Evolutionary conservation across 2,329 filamentous ascomycete species (phyloP).

Genomic region (Phyllosticta citriasiana): DNA sequence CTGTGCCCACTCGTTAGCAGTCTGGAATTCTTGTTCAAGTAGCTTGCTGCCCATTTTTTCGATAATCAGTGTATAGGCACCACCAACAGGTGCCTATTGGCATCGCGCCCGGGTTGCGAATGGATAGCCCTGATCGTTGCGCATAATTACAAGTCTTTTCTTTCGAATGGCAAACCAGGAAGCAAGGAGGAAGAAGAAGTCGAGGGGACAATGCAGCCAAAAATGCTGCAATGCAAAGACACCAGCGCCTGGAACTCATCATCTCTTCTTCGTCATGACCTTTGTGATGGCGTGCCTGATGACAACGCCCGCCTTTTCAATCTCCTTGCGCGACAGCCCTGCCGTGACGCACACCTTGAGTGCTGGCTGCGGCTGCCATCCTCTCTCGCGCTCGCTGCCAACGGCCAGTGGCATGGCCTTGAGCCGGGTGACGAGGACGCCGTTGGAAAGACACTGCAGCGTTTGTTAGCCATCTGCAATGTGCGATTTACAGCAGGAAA

Average conservation of each 20-base stretch:
- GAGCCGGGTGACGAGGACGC: conserved; percentile 77
- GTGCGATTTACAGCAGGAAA: conserved; percentile 3
- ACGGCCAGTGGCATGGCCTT: conserved; percentile 59
- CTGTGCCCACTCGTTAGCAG: not conserved
- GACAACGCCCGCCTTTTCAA: conserved; percentile 81
- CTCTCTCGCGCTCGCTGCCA: conserved; percentile 56
- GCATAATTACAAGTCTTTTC: not conserved
- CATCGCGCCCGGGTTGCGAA: not conserved
- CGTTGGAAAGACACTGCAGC: conserved; percentile 66
- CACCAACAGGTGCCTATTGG: not conserved
- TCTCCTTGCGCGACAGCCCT: conserved; percentile 84
- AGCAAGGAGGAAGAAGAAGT: not conserved
- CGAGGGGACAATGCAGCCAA: not conserved
- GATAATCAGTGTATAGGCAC: not conserved
- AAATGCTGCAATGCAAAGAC: not conserved
- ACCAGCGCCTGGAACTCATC: not conserved
- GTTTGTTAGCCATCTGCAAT: conserved; percentile 12
- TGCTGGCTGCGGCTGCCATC: conserved; percentile 62
- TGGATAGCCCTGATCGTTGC: not conserved
- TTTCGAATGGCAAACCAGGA: not conserved
- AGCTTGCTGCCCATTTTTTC: not conserved
- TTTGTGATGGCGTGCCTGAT: conserved; percentile 93
- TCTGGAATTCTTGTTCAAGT: not conserved
- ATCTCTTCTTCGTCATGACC: conserved; percentile 50
- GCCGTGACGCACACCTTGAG: conserved; percentile 87